Evolutionary conservation across 2,329 filamentous ascomycete species (phyloP), one percentile per base, ranked within the genome.

Genomic region (Byssoonygena ceratinophila): DNA sequence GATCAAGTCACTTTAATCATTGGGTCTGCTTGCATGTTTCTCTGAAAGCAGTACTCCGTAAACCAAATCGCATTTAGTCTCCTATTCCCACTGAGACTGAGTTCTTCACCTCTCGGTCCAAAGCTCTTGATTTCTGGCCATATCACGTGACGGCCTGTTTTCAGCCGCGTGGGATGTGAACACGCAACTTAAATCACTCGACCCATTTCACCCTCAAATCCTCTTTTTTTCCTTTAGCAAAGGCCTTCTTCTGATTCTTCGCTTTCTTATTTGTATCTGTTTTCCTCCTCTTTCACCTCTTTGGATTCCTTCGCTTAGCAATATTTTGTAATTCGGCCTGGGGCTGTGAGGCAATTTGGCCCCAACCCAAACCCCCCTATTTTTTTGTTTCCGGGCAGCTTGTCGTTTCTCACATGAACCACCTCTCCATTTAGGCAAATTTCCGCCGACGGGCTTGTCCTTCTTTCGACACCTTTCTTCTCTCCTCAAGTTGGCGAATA

Each of bases 401-500:
- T 49, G 16, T 37, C 27, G 5, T 49, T n/a, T 47, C 45, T n/a
- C 46, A 32, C 51, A 53, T 53, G 51, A 41, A 27, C 50, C 45
- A 45, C 29, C 49, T 20, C 41, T 43, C 14, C 36, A 25, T 32
- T 23, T 25, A 44, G 39, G 7, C 16, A 44, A 8, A 29, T 7
- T 45, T n/a, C 40, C 40, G 40, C 25, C 37, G 32, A 34, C 14
- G n/a, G 7, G 2, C 39, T n/a, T 25, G 29, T n/a, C 12, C 5
- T 46, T 20, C 12, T 51, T 27, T 44, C 27, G 7, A 37, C 34
- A 39, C 20, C 43, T 14, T n/a, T 23, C n/a, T 23, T 14, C 23
- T n/a, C 27, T 18, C n/a, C 40, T 43, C 39, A n/a, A 14, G 14
- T 25, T 20, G 16, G 25, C 39, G 20, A 14, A 25, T n/a, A 2